Conservation (phyloP, 2,329 filamentous ascomycete species). For the Celoporthe dispersa region DNA sequence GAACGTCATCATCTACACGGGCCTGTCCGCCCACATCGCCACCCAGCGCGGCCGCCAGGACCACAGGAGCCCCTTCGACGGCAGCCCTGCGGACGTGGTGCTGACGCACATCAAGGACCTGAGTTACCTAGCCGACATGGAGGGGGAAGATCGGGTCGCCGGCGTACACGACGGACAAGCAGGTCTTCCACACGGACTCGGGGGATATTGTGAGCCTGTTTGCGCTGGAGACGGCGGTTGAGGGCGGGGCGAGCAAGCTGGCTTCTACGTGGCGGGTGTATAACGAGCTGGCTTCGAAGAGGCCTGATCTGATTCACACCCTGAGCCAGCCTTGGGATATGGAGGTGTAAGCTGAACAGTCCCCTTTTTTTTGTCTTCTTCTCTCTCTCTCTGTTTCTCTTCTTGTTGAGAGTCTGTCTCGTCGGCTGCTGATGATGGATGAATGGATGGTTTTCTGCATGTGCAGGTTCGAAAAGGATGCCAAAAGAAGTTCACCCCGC, state of each 20-base stretch:
- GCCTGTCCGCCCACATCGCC: conserved; percentile 63
- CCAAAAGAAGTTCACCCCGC: conserved; percentile 49
- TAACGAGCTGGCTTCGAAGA: conserved; percentile 61
- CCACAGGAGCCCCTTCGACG: conserved; percentile 43
- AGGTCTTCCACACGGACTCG: conserved; percentile 65
- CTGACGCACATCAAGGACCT: conserved; percentile 68
- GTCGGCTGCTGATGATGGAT: neutral
- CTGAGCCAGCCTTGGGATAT: conserved; percentile 57
- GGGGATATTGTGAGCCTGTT: conserved; percentile 65
- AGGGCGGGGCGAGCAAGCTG: conserved; percentile 62
- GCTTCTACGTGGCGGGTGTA: conserved; percentile 64
- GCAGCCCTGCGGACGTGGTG: conserved; percentile 55
- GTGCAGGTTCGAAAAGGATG: conserved; percentile 54
- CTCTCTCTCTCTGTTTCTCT: neutral
- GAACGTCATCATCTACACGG: conserved; percentile 63
- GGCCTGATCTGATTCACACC: conserved; percentile 64
- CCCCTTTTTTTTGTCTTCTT: neutral
- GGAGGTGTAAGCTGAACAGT: conserved; percentile 44
- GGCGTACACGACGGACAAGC: conserved; percentile 64
- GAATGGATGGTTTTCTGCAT: too few relatives aligned
- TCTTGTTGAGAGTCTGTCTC: too few relatives aligned
- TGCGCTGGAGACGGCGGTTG: conserved; percentile 54
- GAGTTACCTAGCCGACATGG: conserved; percentile 40
- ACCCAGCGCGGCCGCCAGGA: conserved; percentile 58
- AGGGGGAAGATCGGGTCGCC: conserved; percentile 57